Base-by-base conservation (phyloP, 495 filamentous ascomycete species). In the Lichina pygmaea region DNA sequence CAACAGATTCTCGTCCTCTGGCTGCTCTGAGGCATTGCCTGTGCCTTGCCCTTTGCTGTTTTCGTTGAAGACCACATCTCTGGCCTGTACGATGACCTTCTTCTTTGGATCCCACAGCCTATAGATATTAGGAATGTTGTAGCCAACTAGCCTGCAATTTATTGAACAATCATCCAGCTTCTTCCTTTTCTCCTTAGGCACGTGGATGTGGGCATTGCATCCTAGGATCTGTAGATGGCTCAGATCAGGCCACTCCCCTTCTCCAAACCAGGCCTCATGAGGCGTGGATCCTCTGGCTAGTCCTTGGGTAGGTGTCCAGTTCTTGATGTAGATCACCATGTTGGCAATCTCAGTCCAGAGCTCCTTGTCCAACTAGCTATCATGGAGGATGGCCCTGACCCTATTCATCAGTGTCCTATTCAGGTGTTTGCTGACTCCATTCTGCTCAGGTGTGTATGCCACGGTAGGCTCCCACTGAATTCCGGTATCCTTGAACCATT, bases 261-360 rank as follows among this genome's bases (percentile, higher is more conserved):
- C 31, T 34, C 45, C 48, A 49, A 15, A 44, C 46, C 46, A 49
- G 13, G 31, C 13, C 44, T 50, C 46, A 41, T 50, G 48, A 13
- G 48, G 48, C 5, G 47, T 50, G 33, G 3, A 43, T 30, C 45
- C 36, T 17, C 6, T 32, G 34, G 5, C 17, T 48, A 47, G 24
- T 7, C 33, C 6, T 7, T 8, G 41, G 16, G 7, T n/a, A 46
- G 34, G 44, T n/a, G 6, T 46, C 17, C 44, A 34, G 34, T 46
- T 46, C 32, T 46, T 41, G 12, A 46, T 8, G 44, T 46, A 42
- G 30, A 46, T 38, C 8, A 42, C 34, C 9, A 34, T 42, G 13
- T 38, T 38, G 7, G 38, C 17, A n/a, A 17, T 37, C 39, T 47
- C 45, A n/a, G 30, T 15, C 45, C 45, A 47, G 34, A 47, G 17